Evolutionary conservation across 1,139 yeast genomes (phyloP).

Genomic region (Meyerozyma athensensis): DNA sequence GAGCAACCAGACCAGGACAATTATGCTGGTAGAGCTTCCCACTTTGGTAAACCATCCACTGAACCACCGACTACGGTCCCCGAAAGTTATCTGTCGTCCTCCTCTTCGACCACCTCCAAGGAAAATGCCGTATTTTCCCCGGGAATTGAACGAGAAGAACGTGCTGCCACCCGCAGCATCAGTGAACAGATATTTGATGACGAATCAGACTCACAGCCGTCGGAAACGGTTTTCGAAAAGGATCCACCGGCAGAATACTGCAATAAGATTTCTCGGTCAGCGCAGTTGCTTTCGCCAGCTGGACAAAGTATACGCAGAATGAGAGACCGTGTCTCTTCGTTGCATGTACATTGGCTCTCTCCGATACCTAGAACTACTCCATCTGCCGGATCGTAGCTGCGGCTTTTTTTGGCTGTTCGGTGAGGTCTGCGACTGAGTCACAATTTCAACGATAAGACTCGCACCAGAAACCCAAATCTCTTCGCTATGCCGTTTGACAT

Average conservation of each 20-base stretch:
- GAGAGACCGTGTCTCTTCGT: background rate
- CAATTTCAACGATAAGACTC: conserved; percentile 1
- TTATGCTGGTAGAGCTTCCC: too few species aligned
- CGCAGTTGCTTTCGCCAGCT: background rate
- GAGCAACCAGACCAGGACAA: too few species aligned
- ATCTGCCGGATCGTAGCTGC: background rate
- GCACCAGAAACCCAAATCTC: background rate
- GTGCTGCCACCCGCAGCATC: background rate
- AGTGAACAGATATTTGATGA: background rate
- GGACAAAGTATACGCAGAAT: background rate
- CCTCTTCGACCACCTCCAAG: background rate
- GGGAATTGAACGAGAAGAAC: background rate
- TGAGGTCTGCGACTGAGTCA: background rate
- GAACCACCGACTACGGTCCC: too few species aligned
- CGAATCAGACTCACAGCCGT: background rate
- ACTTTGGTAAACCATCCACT: too few species aligned
- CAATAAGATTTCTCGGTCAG: background rate
- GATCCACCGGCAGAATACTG: background rate
- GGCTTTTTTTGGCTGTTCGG: background rate
- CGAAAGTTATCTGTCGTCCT: background rate
- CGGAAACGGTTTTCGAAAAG: background rate
- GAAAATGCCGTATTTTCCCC: background rate
- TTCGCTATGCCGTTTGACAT: conserved; percentile 45
- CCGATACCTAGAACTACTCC: background rate
- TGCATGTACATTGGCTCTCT: background rate